These are phyloP conservation scores for Bondarzewia mesenterica DNA, from an alignment of 1,284 basidiomycete species.

Conservation along the genomic window DNA sequence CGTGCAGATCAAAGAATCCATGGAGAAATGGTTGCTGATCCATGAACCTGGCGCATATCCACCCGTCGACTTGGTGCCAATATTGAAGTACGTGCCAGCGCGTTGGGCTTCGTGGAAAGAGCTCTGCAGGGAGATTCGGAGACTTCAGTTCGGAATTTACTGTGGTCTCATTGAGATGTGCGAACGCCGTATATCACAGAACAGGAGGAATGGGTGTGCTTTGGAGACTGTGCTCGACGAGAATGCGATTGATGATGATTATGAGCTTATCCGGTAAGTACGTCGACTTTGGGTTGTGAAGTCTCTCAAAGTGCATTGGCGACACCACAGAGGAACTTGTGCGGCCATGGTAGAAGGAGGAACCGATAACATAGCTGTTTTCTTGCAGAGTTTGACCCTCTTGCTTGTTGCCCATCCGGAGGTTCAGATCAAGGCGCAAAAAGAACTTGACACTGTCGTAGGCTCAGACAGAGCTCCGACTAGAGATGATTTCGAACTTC, in stretches of 20 bases:
- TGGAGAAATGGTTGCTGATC: slow-evolving; percentile 19
- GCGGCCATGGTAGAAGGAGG: slow-evolving; percentile 17
- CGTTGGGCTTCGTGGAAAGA: slow-evolving; percentile 26
- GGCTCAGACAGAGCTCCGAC: slow-evolving; percentile 25
- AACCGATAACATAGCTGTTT: slow-evolving; percentile 21
- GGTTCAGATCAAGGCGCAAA: slow-evolving; percentile 22
- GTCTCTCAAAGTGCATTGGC: too few relatives aligned
- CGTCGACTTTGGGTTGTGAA: too few relatives aligned
- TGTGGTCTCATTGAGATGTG: slow-evolving; percentile 14
- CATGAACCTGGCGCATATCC: slow-evolving; percentile 24
- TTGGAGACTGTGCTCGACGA: not conserved
- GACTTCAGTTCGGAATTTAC: slow-evolving; percentile 17
- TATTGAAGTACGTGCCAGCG: slow-evolving; percentile 26
- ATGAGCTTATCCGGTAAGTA: not conserved
- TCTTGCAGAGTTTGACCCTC: slow-evolving; percentile 22
- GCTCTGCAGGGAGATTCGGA: slow-evolving; percentile 15
- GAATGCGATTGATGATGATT: not conserved
- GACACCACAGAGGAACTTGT: not conserved
- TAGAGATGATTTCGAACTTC: slow-evolving; percentile 22
- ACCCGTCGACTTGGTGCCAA: slow-evolving; percentile 27
- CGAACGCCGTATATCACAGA: not conserved
- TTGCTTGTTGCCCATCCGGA: slow-evolving; percentile 24
- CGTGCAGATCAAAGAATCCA: slow-evolving; percentile 18
- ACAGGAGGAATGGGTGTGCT: not conserved
- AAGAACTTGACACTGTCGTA: slow-evolving; percentile 29